These are phyloP conservation scores for Phytophthora pini DNA, from an alignment of 352 stramenopile species.

Conservation along the genomic window DNA sequence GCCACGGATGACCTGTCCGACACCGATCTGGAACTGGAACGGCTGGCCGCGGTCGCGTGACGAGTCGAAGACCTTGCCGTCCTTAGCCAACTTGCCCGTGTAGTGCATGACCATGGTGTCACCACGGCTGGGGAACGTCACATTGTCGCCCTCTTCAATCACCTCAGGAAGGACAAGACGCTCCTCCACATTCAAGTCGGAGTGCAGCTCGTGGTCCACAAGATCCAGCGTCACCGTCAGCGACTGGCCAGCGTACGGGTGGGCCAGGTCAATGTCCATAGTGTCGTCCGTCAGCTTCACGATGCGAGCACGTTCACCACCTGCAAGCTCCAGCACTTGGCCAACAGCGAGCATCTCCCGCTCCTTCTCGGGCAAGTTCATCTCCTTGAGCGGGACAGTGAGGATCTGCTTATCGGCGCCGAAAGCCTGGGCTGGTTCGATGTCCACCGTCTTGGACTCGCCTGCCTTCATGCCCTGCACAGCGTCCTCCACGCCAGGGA, in stretches of 20 bases:
- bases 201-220: conserved; percentile 60
- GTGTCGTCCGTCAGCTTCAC: conserved; percentile 71
- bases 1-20: conserved; percentile 93
- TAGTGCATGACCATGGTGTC: conserved; percentile 90
- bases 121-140: conserved; percentile 67
- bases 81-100: conserved; percentile 68
- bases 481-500: conserved; percentile 74
- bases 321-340: conserved; percentile 62
- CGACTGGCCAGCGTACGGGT: conserved; percentile 82
- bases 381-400: conserved; percentile 71
- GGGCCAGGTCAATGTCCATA: conserved; percentile 79
- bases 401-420: conserved; percentile 67
- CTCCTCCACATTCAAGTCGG: conserved; percentile 55
- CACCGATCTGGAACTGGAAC: conserved; percentile 84
- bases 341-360: conserved; percentile 72
- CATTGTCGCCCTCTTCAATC: conserved; percentile 65
- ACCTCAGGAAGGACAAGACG: conserved; percentile 79
- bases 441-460: conserved; percentile 66
- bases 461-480: conserved; percentile 74
- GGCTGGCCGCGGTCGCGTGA: conserved; percentile 72
- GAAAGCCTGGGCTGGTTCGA: conserved; percentile 73
- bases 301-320: conserved; percentile 68
- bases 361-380: conserved; percentile 77
- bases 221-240: conserved; percentile 77
- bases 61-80: conserved; percentile 82